Conservation (phyloP, 495 filamentous ascomycete genomes). For the Xylaria telfairii region DNA sequence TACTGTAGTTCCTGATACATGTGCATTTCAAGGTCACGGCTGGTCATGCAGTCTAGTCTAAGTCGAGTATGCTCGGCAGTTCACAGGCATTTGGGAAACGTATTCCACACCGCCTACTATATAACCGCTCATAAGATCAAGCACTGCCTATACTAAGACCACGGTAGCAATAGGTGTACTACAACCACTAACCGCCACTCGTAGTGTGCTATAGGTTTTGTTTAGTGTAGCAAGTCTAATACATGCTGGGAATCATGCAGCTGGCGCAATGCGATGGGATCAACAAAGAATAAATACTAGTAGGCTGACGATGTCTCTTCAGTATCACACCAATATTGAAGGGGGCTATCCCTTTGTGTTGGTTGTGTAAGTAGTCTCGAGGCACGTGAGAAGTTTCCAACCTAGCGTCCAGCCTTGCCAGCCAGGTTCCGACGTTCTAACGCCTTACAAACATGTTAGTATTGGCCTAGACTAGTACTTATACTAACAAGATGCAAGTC, state of each 20-base stretch:
- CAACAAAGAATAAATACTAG: not conserved
- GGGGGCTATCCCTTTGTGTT: not conserved
- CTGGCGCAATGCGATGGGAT: not conserved
- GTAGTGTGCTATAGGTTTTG: too few relatives aligned
- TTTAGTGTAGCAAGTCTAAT: not conserved
- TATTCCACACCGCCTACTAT: conserved; percentile 4
- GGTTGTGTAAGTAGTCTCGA: not conserved
- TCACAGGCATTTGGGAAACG: not conserved
- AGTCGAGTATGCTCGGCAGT: not conserved
- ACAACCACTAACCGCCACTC: too few relatives aligned
- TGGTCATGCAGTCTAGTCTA: not conserved
- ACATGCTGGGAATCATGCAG: not conserved
- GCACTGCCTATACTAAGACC: not conserved
- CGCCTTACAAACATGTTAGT: not conserved
- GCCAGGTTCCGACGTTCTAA: not conserved
- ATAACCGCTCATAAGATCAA: not conserved
- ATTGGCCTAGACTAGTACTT: not conserved
- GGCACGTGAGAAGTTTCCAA: not conserved
- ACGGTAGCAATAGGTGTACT: too few relatives aligned
- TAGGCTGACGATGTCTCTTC: not conserved
- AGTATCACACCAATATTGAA: not conserved
- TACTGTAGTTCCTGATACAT: not conserved
- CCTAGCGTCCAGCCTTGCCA: not conserved
- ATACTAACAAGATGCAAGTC: not conserved
- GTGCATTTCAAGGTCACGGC: not conserved